Base-by-base conservation (phyloP, 2,329 filamentous ascomycete genomes). In the Cladophialophora carrionii region DNA sequence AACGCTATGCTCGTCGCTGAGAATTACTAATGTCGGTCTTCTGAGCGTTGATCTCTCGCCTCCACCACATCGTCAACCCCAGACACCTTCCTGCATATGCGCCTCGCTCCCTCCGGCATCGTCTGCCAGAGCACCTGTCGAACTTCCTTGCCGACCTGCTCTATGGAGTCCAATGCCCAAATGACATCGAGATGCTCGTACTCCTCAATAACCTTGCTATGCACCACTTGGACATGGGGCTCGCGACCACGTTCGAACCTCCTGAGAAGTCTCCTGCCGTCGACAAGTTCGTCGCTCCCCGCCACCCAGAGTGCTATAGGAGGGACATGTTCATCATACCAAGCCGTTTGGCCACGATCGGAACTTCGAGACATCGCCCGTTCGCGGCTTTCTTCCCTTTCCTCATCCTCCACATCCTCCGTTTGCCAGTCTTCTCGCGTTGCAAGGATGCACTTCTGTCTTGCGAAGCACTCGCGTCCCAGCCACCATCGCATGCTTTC, bases 401-500 rank as follows among this genome's bases (percentile, higher is more conserved):
- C 46, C 17, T 64, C 63, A 65, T 75, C 76, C 57, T 80, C 76
- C 24, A 76, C 72, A 66, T 77, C 78, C 57, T 88, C 85, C 61
- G 90, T 87, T 63, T 87, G 79, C 51, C 89, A 86, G 71, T 89
- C 87, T 67, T 93, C 90, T 46, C 85, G 85, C 0, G 92, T 96
- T 0, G 90, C 85, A 6, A 97, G 80, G 58, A 97, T 96, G 74
- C 93, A 97, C 74, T 90, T 91, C 72, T 96, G 91, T 71, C 84
- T 87, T 29, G 87, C 89, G 73, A 96, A 97, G 71, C 92, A 92
- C 72, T 95, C 91, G 3, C 88, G 82, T 0, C 93, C 94, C 0
- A 97, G 83, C 94, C 94, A 97, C 94, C 94, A 98, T 5, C 91
- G 84, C 91, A 97, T 96, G 64, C 88, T 89, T 78, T 97, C 92